Evolutionary conservation across 192 early-diverging fungal species (phyloP).

Genomic region (Helicostylum pulchrum): DNA sequence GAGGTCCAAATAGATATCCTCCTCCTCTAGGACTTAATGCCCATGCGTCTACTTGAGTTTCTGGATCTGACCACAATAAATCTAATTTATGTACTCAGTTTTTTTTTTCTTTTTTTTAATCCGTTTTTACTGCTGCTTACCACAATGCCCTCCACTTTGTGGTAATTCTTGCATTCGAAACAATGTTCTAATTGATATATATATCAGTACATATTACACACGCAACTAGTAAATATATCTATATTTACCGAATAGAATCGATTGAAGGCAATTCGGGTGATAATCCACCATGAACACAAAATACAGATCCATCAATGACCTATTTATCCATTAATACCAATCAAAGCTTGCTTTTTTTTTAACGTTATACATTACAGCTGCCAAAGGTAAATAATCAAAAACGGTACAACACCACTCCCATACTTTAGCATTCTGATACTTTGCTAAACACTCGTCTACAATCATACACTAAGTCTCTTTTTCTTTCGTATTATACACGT

Average conservation of each 20-base stretch:
- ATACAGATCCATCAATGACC: slow-evolving; percentile 84
- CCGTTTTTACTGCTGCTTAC: slow-evolving; percentile 13
- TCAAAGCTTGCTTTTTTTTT: neutral
- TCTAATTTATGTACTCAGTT: slow-evolving; percentile 8
- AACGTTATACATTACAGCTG: slow-evolving; percentile 71
- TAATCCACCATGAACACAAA: slow-evolving; percentile 91
- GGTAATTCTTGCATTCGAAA: slow-evolving; percentile 89
- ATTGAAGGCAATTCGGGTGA: slow-evolving; percentile 87
- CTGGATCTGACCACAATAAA: slow-evolving; percentile 40
- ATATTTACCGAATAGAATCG: slow-evolving; percentile 70
- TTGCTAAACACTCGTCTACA: slow-evolving; percentile 85
- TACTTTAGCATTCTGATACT: slow-evolving; percentile 89
- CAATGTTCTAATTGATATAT: slow-evolving; percentile 53
- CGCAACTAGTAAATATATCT: neutral
- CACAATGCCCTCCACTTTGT: slow-evolving; percentile 84
- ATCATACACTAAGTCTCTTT: neutral
- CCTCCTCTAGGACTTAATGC: slow-evolving; percentile 39
- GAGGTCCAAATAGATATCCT: slow-evolving; percentile 33
- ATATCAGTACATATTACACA: neutral
- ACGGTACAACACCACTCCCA: slow-evolving; percentile 95
- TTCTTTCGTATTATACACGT: neutral
- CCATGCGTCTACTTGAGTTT: slow-evolving; percentile 37
- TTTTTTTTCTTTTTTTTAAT: neutral
- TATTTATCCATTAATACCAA: slow-evolving; percentile 23
- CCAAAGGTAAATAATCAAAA: slow-evolving; percentile 87